Base-by-base conservation (phyloP, 2,329 filamentous ascomycete species). In the Penicillium sp. region DNA sequence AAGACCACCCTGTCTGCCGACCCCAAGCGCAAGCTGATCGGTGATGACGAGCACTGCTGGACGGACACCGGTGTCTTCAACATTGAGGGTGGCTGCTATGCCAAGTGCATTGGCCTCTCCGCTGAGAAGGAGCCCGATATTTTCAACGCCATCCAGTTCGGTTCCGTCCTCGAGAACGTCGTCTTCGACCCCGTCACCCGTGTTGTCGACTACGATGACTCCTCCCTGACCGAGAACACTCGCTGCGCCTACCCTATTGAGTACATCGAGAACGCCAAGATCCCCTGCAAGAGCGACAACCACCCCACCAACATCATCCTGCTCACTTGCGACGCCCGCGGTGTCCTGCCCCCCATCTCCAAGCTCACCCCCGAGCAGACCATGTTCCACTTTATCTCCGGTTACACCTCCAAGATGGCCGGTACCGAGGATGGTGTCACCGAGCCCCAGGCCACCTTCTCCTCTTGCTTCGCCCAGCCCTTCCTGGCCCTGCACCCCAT, bases 351-450 rank as follows among this genome's bases (percentile, higher is more conserved):
- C 58, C 95, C 95, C 51, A 98, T 99, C 81, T 97, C 92, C 73
- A 98, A 98, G 86, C 90, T 99, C 76, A 88, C 90, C 84, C 87
- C 90, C 66, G 88, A 91, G 73, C 95, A 98, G 83, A 96, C 92
- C 79, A 98, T 99, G 94, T 99, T 98, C 89, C 95, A 99, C 86
- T 99, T 99, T 88, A 99, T 99, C 81, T 96, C 91, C 17, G 95
- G 95, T 71, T 99, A 99, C 86, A 99, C 95, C 66, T 98, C 94
- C 76, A 99, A 99, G 89, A 99, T 99, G 95, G 95, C 95, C 67
- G 95, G 95, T 74, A 99, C 95, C 37, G 95, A 99, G 83, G 92
- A 97, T 67, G 95, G 95, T 74, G 88, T 99, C 67, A 96, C 91
- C 10, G 95, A 99, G 82, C 95, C 95, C 66, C 92, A 98, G 82